Percentiles rank a stretch among this genome's conserved stretches.
Evolutionary conservation across 2,329 filamentous ascomycete species (phyloP).

Genomic region (Lachnellula arida): DNA sequence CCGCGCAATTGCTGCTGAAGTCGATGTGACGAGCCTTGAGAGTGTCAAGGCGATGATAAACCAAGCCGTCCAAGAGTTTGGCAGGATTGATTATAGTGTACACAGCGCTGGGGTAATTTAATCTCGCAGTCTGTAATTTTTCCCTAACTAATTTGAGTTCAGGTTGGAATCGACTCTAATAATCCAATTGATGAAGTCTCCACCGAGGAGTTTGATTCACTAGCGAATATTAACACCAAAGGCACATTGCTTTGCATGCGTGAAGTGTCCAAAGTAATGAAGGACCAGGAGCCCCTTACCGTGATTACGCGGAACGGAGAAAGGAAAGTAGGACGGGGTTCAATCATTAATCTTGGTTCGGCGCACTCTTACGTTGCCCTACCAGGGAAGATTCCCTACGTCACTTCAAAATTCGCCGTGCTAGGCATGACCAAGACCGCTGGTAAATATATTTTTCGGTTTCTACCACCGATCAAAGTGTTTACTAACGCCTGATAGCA

Average conservation of each 20-base stretch:
- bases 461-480: no score
- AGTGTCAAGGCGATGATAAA: slow-evolving; percentile 27
- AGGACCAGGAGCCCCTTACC: slow-evolving; percentile 8
- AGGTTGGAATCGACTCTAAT: not conserved
- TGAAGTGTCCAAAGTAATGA: slow-evolving; percentile 25
- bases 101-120: slow-evolving; percentile 41
- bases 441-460: slow-evolving; percentile 1
- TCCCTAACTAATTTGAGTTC: not conserved
- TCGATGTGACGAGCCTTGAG: slow-evolving; percentile 24
- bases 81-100: slow-evolving; percentile 48
- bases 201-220: slow-evolving; percentile 23
- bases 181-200: slow-evolving; percentile 21
- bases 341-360: slow-evolving; percentile 28
- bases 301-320: slow-evolving; percentile 5
- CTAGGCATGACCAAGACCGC: slow-evolving; percentile 24
- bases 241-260: slow-evolving; percentile 32
- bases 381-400: slow-evolving; percentile 15
- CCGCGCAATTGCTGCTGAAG: slow-evolving; percentile 18
- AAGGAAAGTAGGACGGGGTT: slow-evolving; percentile 15
- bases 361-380: slow-evolving; percentile 13
- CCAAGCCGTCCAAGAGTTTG: slow-evolving; percentile 40
- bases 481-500: no score
- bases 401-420: slow-evolving; percentile 28
- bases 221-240: slow-evolving; percentile 32
- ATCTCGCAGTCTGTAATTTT: not conserved